phyloP scores from a whole-genome alignment of 108 stramenopile species.

The Fragilaria radians region DNA sequence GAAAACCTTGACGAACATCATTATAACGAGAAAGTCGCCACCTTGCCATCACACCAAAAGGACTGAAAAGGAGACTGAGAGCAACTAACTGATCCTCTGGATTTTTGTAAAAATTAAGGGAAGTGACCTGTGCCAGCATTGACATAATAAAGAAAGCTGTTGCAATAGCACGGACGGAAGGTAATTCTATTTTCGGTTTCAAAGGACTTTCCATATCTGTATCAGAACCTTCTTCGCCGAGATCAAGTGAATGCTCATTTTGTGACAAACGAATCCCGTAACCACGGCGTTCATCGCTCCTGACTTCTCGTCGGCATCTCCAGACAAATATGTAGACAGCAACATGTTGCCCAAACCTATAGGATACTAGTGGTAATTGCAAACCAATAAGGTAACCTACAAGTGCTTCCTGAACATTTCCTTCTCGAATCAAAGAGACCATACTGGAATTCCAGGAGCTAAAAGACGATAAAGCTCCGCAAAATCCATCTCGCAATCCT shows the following conservation, averaged over 20 bases:
- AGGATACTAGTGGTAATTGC: constrained; percentile 66
- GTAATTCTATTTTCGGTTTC: constrained; percentile 22
- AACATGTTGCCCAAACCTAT: constrained; percentile 74
- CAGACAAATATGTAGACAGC: constrained; percentile 80
- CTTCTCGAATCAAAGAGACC: constrained; percentile 47
- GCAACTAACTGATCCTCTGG: constrained; percentile 52
- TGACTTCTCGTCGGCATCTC: constrained; percentile 58
- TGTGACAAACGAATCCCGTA: constrained; percentile 58
- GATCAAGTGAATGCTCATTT: not conserved
- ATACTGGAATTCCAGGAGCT: constrained; percentile 73
- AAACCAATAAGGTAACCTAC: constrained; percentile 65
- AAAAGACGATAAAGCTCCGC: constrained; percentile 71
- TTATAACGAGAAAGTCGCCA: constrained; percentile 67
- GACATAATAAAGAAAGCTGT: constrained; percentile 62
- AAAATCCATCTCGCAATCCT: constrained; percentile 74
- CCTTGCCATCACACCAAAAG: constrained; percentile 65
- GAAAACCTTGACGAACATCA: constrained; percentile 59
- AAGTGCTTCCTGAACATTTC: constrained; percentile 57
- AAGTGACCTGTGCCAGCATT: constrained; percentile 37
- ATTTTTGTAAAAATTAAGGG: constrained; percentile 49
- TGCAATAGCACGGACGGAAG: constrained; percentile 59
- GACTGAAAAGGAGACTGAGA: constrained; percentile 69
- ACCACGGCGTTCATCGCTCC: constrained; percentile 51
- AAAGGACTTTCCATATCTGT: not conserved
- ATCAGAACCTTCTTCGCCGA: constrained; percentile 2